Percentiles rank a stretch among this genome's conserved stretches.
These are phyloP conservation scores for Trypethelium eluteriae DNA, from an alignment of 495 filamentous ascomycete genomes.

Conservation along the genomic window DNA sequence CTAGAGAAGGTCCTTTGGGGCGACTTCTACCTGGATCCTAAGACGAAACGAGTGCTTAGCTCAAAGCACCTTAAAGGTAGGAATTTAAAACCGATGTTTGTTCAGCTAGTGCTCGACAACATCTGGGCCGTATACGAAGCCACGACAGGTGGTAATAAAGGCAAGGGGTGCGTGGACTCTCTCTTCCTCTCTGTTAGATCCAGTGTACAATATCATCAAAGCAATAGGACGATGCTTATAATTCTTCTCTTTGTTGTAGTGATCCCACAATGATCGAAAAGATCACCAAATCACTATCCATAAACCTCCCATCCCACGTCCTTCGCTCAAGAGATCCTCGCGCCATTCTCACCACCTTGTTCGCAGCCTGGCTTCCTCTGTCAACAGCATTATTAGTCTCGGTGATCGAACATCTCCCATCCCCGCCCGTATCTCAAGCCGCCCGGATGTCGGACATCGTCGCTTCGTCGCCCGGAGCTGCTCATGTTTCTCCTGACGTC, in stretches of 20 bases:
- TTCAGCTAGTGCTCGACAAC: conserved; percentile 89
- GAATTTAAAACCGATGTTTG: conserved; percentile 91
- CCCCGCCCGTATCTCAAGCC: conserved; percentile 76
- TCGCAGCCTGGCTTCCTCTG: conserved; percentile 83
- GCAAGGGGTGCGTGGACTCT: conserved; percentile 59
- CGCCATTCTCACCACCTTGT: conserved; percentile 75
- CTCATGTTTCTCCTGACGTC: conserved; percentile 57
- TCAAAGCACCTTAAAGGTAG: conserved; percentile 90
- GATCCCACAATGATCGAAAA: conserved; percentile 81
- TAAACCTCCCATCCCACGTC: conserved; percentile 75
- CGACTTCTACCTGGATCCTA: conserved; percentile 92
- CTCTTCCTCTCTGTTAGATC: conserved; percentile 21
- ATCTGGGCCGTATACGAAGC: conserved; percentile 97
- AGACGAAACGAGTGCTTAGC: conserved; percentile 86
- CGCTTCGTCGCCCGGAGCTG: conserved; percentile 68
- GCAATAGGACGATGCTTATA: conserved; percentile 28
- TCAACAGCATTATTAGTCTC: conserved; percentile 90
- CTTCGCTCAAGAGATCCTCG: conserved; percentile 77
- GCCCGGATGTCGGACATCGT: conserved; percentile 70
- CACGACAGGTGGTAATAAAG: conserved; percentile 70
- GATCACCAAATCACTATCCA: conserved; percentile 83
- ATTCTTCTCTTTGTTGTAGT: conserved; percentile 40
- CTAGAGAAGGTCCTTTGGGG: conserved; percentile 97
- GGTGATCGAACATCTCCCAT: conserved; percentile 85
- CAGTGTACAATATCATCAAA: conserved; percentile 26